Conservation (phyloP, 2,329 filamentous ascomycete species). For the Microcyclosporella mali region DNA sequence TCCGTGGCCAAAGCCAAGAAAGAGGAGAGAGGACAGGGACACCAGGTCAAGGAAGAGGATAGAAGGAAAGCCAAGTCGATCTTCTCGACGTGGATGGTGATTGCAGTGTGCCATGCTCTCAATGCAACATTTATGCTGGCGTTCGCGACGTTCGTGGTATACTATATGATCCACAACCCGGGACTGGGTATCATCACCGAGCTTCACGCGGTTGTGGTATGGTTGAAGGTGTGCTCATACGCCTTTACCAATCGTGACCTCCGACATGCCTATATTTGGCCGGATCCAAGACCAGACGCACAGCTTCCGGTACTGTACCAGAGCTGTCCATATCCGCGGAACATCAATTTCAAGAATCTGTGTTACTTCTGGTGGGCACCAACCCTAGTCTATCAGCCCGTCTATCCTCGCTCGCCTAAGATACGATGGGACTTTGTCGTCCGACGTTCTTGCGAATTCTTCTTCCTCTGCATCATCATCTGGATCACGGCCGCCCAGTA, state of each 20-base stretch:
- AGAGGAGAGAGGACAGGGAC: constrained; percentile 22
- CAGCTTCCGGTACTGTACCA: constrained; percentile 75
- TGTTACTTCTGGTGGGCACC: constrained; percentile 98
- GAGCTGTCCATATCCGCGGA: constrained; percentile 78
- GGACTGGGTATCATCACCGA: constrained; percentile 87
- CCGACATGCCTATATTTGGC: constrained; percentile 70
- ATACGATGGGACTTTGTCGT: constrained; percentile 84
- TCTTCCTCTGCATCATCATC: constrained; percentile 68
- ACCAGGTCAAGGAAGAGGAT: constrained; percentile 52
- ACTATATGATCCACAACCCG: constrained; percentile 86
- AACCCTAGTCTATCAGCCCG: constrained; percentile 92
- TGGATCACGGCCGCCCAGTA: constrained; percentile 96
- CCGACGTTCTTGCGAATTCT: constrained; percentile 73
- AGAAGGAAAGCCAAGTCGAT: constrained; percentile 18
- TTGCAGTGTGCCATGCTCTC: constrained; percentile 67
- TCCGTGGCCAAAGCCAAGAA: constrained; percentile 54
- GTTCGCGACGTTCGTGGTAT: constrained; percentile 78
- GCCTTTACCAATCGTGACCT: constrained; percentile 95
- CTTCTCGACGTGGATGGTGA: constrained; percentile 63
- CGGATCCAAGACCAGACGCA: constrained; percentile 63
- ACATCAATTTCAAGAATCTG: constrained; percentile 82
- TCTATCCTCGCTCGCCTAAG: constrained; percentile 76
- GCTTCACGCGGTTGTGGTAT: constrained; percentile 87
- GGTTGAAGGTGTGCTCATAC: constrained; percentile 93
- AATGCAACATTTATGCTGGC: constrained; percentile 78